Base-by-base conservation (phyloP, 805 yeast genomes). In the Pichia gijzeniarum region DNA sequence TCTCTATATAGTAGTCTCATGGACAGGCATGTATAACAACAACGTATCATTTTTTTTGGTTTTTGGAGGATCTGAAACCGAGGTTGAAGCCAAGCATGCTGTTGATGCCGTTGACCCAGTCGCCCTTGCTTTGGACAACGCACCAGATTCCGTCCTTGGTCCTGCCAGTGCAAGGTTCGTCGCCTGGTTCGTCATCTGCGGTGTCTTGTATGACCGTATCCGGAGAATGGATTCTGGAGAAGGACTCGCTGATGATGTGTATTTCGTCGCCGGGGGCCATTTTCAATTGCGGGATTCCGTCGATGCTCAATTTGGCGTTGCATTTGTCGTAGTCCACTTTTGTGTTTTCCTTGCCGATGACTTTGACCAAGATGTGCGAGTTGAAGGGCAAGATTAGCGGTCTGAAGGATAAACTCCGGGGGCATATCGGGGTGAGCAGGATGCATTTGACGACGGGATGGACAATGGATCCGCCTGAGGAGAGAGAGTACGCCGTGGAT, bases 41-140 rank as follows among this genome's bases (percentile, higher is more conserved):
- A n/a, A n/a, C 12, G 18, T 35, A n/a, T 6, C 16, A 4, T 32
- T 19, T 8, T 10, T 13, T 17, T 20, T 22, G 4, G 20, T 38
- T 20, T 22, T 41, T 46, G 7, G 48, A 27, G 32, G 44, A 41
- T 55, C 82, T 81, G 61, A 90, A 90, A 44, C 88, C 76, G 12
- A 89, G 80, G 61, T 90, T 90, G 72, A 90, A 90, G 2, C 97
- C 96, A 37, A 90, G 65, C 48, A 90, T 71, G 54, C 86, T 90
- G 57, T 90, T 91, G 45, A 91, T 80, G 30, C 95, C 95, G 47
- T 76, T 76, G 2, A 90, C 89, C 98, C 98, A 91, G 59, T 91
- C 97, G 52, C 84, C 82, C 50, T 82, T 87, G 7, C 82, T 73
- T 48, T 80, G 74, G 0, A 95, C 86, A 3, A 91, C 82, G 64